A percentile compares a stretch with the other conserved stretches of the same genome.
phyloP scores from a whole-genome alignment of 352 stramenopile genomes.

The Thraustotheca clavata region DNA sequence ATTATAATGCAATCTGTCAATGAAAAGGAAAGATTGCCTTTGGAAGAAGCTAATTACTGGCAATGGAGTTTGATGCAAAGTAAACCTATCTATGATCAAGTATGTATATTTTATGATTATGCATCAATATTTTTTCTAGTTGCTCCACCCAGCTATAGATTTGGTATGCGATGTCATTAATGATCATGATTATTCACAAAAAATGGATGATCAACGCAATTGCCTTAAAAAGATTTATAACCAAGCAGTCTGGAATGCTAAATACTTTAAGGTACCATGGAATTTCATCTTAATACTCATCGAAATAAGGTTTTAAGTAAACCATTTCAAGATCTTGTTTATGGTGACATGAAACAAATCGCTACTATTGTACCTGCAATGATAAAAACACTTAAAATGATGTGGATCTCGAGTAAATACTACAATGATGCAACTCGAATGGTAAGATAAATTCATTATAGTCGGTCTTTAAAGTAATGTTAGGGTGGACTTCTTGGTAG shows the following conservation, averaged over 20 bases:
- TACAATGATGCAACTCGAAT: slow-evolving; percentile 19
- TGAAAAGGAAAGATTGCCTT: background rate
- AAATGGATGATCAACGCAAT: background rate
- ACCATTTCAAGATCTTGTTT: slow-evolving; percentile 7
- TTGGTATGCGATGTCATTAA: background rate
- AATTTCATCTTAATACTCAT: background rate
- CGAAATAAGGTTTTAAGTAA: slow-evolving; percentile 1
- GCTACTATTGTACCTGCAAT: slow-evolving; percentile 9
- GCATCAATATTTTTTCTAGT: background rate
- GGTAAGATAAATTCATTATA: background rate
- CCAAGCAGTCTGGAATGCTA: slow-evolving; percentile 20
- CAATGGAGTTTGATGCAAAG: background rate
- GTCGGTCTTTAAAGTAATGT: background rate
- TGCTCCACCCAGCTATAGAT: background rate
- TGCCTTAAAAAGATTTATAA: slow-evolving; percentile 17
- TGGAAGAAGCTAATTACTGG: slow-evolving; percentile 15
- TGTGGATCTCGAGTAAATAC: slow-evolving; percentile 21
- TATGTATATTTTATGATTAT: background rate
- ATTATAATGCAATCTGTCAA: background rate
- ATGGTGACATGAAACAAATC: slow-evolving; percentile 15
- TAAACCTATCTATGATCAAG: slow-evolving; percentile 6
- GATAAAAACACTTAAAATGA: slow-evolving; percentile 22
- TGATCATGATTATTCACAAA: background rate
- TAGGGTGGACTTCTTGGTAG: slow-evolving; percentile 6
- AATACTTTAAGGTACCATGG: slow-evolving; percentile 16